Base-by-base conservation (phyloP, 208 protist genomes). In the Crithidia expoeki region DNA sequence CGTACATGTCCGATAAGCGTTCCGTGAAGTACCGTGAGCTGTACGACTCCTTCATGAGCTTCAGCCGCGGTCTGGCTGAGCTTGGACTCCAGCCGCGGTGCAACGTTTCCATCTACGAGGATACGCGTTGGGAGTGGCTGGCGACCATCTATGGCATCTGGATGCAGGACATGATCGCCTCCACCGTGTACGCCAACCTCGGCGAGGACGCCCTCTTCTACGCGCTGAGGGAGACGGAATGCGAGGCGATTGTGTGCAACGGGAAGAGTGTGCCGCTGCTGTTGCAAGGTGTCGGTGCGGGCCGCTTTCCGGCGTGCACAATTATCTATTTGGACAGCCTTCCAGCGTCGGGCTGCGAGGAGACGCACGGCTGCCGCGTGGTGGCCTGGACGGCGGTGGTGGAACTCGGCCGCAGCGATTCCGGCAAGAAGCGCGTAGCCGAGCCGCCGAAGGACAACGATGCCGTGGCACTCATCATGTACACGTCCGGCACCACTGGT, bases 401-500 rank as follows among this genome's bases (percentile, higher is more conserved):
- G 21, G 55, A 61, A n/a, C n/a, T n/a, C 19, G 71, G 65, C 46
- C 86, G 83, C 34, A 66, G 60, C 40, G 63, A 27, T 64, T 55
- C 34, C 44, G 50, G 17, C 6, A 53, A 76, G 19, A 16, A 21
- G 21, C 38, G 51, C 52, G 52, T 89, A 59, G 88, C 89, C 81
- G 88, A 90, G 74, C 92, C 86, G 19, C 90, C 86, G 47, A 25
- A 51, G 16, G 46, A 49, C 4, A 55, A 40, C 40, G 65, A 70
- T 44, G 65, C 60, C n/a, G 65, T 70, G 21, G 60, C 52, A 34
- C 23, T 50, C 6, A 42, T 89, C 63, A 85, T 93, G 78, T 96
- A 96, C 79, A 97, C 94, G 55, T 96, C 90, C 70, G 93, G 94
- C 58, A 95, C 94, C 33, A 98, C 92, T 10, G 92, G 92, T 10